phyloP scores from a whole-genome alignment of 2,329 filamentous ascomycete genomes.

The Mariannaea elegans region DNA sequence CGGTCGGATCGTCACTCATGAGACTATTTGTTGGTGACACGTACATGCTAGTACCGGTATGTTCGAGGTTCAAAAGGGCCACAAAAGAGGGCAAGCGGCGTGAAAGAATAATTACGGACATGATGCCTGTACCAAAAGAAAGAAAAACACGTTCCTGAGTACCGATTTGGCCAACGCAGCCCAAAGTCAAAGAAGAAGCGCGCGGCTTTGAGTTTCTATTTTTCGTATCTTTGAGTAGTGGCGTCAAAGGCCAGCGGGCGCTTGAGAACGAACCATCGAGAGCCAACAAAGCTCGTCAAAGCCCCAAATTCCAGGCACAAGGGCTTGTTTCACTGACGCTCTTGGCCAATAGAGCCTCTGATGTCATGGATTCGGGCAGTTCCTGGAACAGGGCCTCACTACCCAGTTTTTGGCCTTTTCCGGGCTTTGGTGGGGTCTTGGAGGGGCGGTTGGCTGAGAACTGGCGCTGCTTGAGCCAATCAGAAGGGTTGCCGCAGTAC shows the following conservation, averaged over 20 bases:
- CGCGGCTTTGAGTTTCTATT: conserved; percentile 22
- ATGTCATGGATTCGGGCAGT: conserved; percentile 42
- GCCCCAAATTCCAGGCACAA: conserved; percentile 26
- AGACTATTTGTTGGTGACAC: conserved; percentile 9
- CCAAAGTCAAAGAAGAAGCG: conserved; percentile 10
- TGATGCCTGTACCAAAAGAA: conserved; percentile 3
- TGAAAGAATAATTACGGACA: background rate
- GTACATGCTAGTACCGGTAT: background rate
- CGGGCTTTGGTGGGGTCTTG: background rate
- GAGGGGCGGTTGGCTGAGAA: conserved; percentile 3
- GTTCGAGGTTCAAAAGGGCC: conserved; percentile 5
- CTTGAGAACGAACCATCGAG: conserved; percentile 9
- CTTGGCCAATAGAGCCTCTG: conserved; percentile 46
- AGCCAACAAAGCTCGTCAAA: conserved; percentile 28
- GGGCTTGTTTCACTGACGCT: conserved; percentile 31
- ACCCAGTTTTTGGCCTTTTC: conserved; percentile 25
- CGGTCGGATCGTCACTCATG: background rate
- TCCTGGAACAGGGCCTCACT: conserved; percentile 19
- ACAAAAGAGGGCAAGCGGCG: background rate
- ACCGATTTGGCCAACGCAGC: background rate
- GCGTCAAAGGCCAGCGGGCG: conserved; percentile 12
- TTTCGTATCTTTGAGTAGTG: conserved; percentile 4
- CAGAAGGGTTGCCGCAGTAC: conserved; percentile 7
- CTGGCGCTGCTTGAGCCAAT: conserved; percentile 4
- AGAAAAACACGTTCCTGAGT: background rate